Evolutionary conservation across 345 rosid species (phyloP).

Genomic region (Eucalyptus cloeziana): DNA sequence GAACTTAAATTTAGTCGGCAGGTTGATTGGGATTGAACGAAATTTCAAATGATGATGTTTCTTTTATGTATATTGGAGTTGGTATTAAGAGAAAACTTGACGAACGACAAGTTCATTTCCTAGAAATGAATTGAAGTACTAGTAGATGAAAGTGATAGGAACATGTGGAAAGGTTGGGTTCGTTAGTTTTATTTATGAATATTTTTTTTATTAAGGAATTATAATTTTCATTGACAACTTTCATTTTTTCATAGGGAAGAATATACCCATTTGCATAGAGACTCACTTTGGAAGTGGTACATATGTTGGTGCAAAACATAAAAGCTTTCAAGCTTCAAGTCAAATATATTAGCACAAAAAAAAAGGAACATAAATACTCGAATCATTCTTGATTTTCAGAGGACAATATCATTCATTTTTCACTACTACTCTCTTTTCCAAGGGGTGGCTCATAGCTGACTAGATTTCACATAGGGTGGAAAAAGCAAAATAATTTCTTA

Average conservation of each 20-base stretch:
- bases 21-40: background rate
- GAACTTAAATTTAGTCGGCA: background rate
- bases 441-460: background rate
- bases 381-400: background rate
- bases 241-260: background rate
- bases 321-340: background rate
- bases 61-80: background rate
- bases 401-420: background rate
- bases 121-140: background rate
- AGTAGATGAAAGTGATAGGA: background rate
- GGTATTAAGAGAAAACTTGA: background rate
- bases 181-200: background rate
- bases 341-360: background rate
- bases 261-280: background rate
- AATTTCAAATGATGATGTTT: background rate
- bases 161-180: background rate
- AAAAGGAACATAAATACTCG: background rate
- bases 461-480: background rate
- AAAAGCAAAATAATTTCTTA: background rate
- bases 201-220: background rate
- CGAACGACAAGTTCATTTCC: no score
- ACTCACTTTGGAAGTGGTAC: background rate
- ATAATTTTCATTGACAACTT: background rate
- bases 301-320: background rate
- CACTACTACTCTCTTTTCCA: background rate